phyloP scores from a whole-genome alignment of 106 monocot genomes.

The Allium sativum region DNA sequence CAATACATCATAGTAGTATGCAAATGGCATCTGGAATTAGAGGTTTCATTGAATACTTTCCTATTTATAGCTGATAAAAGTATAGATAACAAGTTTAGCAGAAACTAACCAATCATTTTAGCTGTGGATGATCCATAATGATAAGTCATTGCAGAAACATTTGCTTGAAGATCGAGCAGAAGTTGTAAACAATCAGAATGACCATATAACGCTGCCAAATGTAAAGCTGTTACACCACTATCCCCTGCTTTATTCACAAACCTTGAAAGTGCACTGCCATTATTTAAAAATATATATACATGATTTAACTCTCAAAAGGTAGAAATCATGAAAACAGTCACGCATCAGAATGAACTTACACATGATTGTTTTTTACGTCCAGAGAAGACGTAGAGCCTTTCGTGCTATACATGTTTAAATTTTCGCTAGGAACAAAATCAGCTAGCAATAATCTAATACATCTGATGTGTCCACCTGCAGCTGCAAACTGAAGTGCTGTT shows the following conservation, averaged over 20 bases:
- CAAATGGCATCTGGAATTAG: background rate
- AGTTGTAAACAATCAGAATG: slow-evolving; percentile 70
- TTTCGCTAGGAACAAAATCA: slow-evolving; percentile 13
- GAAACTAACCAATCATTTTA: slow-evolving; percentile 46
- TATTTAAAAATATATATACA: background rate
- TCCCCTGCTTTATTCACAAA: slow-evolving; percentile 59
- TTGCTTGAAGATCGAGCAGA: slow-evolving; percentile 51
- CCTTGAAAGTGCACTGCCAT: slow-evolving; percentile 37
- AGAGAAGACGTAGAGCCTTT: slow-evolving; percentile 15
- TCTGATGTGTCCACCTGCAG: slow-evolving; percentile 14
- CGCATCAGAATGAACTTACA: slow-evolving; percentile 5
- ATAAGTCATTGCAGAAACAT: slow-evolving; percentile 40
- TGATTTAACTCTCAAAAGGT: background rate
- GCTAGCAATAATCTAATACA: slow-evolving; percentile 16
- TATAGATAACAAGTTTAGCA: too few relatives aligned
- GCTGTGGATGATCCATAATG: slow-evolving; percentile 37
- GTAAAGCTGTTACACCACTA: slow-evolving; percentile 73
- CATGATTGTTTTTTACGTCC: slow-evolving; percentile 13
- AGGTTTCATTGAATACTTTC: too few relatives aligned
- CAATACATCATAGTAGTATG: background rate
- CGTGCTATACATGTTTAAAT: background rate
- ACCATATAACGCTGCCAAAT: slow-evolving; percentile 66
- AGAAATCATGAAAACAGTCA: background rate
- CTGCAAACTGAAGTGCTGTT: slow-evolving; percentile 17
- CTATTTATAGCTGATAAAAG: too few relatives aligned